phyloP scores from a whole-genome alignment of 2,329 filamentous ascomycete species.

The Lizonia empirigonia region DNA sequence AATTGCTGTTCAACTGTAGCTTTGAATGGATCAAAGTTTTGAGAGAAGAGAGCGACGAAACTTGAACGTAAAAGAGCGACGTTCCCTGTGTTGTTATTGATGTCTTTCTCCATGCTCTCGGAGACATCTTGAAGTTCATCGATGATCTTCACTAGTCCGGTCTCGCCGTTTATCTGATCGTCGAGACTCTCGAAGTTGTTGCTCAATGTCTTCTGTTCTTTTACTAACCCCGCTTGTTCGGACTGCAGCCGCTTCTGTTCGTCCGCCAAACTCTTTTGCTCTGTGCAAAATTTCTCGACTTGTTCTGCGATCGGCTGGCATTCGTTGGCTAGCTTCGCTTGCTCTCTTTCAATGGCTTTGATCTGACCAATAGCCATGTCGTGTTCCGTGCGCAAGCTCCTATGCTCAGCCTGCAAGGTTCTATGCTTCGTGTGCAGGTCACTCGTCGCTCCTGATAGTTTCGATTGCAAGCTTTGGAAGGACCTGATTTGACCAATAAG shows the following conservation, averaged over 20 bases:
- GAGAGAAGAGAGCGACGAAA: neutral
- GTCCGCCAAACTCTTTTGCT: neutral
- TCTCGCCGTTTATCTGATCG: neutral
- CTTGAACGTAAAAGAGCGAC: neutral
- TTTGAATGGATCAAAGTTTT: slow-evolving; percentile 10
- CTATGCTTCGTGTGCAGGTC: no score
- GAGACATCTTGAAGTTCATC: neutral
- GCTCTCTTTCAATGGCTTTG: neutral
- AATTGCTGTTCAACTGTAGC: neutral
- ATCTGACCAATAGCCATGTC: neutral
- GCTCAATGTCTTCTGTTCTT: neutral
- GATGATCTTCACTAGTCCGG: neutral
- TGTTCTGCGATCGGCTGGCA: neutral
- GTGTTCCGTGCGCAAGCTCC: no score
- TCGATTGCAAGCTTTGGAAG: neutral
- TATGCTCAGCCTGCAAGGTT: no score
- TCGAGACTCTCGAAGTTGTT: neutral
- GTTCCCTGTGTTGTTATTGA: neutral
- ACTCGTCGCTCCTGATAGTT: neutral
- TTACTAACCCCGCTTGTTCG: neutral
- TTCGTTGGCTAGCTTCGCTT: neutral
- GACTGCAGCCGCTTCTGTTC: neutral
- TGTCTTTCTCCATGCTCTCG: neutral
- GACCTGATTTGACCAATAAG: neutral
- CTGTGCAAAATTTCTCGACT: no score